A percentile compares a stretch with the other conserved stretches of the same genome.
Conservation (phyloP, 2,329 filamentous ascomycete genomes). For the Fusarium vanettenii region DNA sequence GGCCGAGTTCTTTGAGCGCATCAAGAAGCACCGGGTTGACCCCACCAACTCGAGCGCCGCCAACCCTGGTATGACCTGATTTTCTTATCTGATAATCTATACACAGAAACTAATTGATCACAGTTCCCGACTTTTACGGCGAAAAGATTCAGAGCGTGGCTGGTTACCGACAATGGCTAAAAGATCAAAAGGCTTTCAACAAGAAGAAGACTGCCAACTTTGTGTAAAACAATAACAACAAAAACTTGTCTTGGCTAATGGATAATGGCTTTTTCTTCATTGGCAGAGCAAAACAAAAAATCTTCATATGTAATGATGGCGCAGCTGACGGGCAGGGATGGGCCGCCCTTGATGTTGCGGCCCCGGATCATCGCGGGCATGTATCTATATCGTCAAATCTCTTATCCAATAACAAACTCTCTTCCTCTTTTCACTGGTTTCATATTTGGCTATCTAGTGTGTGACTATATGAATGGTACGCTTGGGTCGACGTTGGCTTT, state of each 20-base stretch:
- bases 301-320: conserved; percentile 35
- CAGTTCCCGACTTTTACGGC: conserved; percentile 95
- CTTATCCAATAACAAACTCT: conserved; percentile 36
- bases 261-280: conserved; percentile 8
- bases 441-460: not conserved
- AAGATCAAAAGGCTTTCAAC: conserved; percentile 97
- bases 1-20: conserved; percentile 89
- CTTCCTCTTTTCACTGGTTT: conserved; percentile 27
- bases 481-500: conserved; percentile 72
- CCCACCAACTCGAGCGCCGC: conserved; percentile 88
- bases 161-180: conserved; percentile 94
- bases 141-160: conserved; percentile 96
- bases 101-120: conserved; percentile 31
- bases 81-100: not conserved
- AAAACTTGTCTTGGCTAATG: not conserved
- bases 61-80: conserved; percentile 73
- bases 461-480: conserved; percentile 62
- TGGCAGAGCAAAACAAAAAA: conserved; percentile 6
- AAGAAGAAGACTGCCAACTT: conserved; percentile 85
- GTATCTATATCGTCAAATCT: conserved; percentile 45
- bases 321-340: conserved; percentile 34
- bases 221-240: conserved; percentile 57
- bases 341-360: conserved; percentile 23
- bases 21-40: conserved; percentile 93
- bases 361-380: conserved; percentile 35